These are phyloP conservation scores for Crataegus laevigata DNA, from an alignment of 306 rosid species.

Conservation along the genomic window DNA sequence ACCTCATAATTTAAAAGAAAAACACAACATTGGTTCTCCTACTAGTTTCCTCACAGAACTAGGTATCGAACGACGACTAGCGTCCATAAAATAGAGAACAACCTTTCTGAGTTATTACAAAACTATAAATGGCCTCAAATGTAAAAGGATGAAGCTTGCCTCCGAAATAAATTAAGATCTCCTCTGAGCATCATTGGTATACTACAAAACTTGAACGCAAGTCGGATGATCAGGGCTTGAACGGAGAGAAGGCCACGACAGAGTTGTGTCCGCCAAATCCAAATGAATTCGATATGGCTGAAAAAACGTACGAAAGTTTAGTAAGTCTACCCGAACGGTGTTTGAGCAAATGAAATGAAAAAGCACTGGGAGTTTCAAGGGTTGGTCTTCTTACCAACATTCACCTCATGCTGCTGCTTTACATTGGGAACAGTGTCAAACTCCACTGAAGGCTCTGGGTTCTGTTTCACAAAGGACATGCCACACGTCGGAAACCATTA, in stretches of 20 bases:
- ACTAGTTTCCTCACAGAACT: not conserved
- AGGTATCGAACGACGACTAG: not conserved
- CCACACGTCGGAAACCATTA: conserved; percentile 6
- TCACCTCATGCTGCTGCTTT: conserved; percentile 81
- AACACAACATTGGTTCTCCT: not conserved
- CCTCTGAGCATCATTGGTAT: conserved; percentile 22
- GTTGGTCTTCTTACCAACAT: conserved; percentile 68
- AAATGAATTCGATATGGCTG: conserved; percentile 92
- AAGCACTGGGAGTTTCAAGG: not conserved
- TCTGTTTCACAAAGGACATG: conserved; percentile 39
- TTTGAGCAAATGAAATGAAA: conserved; percentile 1
- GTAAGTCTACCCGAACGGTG: conserved; percentile 3
- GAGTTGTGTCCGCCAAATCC: conserved; percentile 99
- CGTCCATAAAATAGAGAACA: conserved; percentile 14
- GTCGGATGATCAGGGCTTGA: conserved; percentile 61
- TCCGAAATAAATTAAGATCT: conserved; percentile 29
- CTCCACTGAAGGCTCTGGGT: conserved; percentile 89
- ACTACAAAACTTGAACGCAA: conserved; percentile 28
- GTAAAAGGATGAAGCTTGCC: conserved; percentile 29
- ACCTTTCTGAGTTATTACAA: conserved; percentile 14
- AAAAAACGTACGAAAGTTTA: not conserved
- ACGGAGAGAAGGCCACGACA: conserved; percentile 84
- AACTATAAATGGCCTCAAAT: conserved; percentile 16
- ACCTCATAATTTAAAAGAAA: not conserved
- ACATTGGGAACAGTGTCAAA: conserved; percentile 81